These are phyloP conservation scores for Nyctanthes arbortristis DNA, from an alignment of 257 asterid genomes.

Conservation along the genomic window DNA sequence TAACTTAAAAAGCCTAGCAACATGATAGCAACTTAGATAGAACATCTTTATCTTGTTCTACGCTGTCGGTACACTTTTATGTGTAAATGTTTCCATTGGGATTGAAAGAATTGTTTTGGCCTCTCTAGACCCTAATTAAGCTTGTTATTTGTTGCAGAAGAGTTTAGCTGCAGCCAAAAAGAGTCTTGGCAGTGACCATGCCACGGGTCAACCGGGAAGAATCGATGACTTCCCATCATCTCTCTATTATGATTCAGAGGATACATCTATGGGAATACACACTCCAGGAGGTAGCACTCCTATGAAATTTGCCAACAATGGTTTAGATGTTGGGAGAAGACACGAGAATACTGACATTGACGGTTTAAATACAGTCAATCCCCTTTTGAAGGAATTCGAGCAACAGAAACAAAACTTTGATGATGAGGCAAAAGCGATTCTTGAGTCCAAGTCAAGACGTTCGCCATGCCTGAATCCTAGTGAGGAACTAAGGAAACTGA, in stretches of 20 bases:
- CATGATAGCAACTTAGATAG: background rate
- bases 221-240: constrained; percentile 58
- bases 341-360: constrained; percentile 51
- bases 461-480: constrained; percentile 27
- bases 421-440: constrained; percentile 46
- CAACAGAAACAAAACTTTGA: constrained; percentile 55
- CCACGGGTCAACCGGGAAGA: constrained; percentile 39
- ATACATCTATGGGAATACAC: constrained; percentile 56
- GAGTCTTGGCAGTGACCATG: constrained; percentile 46
- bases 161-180: constrained; percentile 72
- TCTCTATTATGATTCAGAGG: constrained; percentile 64
- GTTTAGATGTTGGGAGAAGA: constrained; percentile 31
- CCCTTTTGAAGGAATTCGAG: constrained; percentile 70
- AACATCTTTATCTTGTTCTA: background rate
- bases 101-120: background rate
- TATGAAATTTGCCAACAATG: constrained; percentile 34
- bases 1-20: background rate
- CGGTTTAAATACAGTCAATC: constrained; percentile 35
- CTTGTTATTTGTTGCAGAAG: constrained; percentile 45
- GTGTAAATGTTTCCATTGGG: background rate
- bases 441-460: constrained; percentile 44
- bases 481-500: constrained; percentile 55
- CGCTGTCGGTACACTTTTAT: background rate
- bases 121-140: background rate
- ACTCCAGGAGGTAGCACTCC: constrained; percentile 73